Base-by-base conservation (phyloP, 129 eudicot species). In the Smallanthus sonchifolius region DNA sequence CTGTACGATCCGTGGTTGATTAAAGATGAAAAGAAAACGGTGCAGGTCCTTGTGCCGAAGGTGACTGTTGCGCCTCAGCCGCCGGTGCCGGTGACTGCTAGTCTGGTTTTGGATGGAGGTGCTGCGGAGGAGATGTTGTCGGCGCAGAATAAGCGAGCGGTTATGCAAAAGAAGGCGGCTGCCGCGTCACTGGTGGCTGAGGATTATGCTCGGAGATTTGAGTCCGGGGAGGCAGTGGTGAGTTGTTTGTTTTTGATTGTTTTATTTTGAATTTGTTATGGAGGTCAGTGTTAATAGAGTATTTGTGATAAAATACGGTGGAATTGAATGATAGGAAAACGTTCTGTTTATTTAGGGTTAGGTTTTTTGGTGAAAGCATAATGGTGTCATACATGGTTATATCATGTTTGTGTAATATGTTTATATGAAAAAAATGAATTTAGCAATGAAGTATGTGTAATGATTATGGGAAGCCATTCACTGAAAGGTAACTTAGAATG, bases 121-220 rank as follows among this genome's bases (percentile, higher is more conserved):
- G 92, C 57, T 28, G 91, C 57, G 71, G 87, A 67, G 81, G 81
- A 70, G 86, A 65, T 44, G 90, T 40, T 70, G 88, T 85, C 94
- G 38, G 96, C 86, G 9, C 92, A 84, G 95, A 89, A 77, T 34
- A 91, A 87, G 87, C 83, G 98, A 17, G 88, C 70, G n/a, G 96
- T 86, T 40, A 55, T 94, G 92, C 97, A 88, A 87, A 87, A 82
- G 84, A 79, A 84, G 79, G 99, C 99, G 0, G 96, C 96, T 8
- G 97, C 83, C 2, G 92, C 91, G 28, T 90, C 92, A 4, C 6
- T 86, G 80, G 96, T 68, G 76, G 96, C 93, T 1, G 97, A 95
- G 90, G 94, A 95, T 85, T 86, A 70, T 51, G 99, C 90, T 0
- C 64, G 94, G 64, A 49, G 87, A 79, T 85, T 94, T 77, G 99